Evolutionary conservation across 768 basidiomycete species (phyloP).

Genomic region (Auricularia auricula-judae): DNA sequence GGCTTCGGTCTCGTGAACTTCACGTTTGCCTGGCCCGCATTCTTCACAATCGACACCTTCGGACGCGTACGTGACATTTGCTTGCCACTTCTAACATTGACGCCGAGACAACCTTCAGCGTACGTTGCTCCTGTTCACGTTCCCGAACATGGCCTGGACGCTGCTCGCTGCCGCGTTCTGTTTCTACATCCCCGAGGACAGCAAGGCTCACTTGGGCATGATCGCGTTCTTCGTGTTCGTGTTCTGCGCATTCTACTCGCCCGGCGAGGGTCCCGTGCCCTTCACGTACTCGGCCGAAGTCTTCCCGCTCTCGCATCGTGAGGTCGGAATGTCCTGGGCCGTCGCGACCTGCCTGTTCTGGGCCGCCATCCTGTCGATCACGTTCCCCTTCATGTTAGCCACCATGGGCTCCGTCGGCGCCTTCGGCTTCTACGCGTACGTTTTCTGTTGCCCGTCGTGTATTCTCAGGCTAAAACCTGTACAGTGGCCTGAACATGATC

Average conservation of each 20-base stretch:
- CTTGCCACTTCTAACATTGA: slow-evolving; percentile 24
- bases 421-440: slow-evolving; percentile 43
- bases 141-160: slow-evolving; percentile 72
- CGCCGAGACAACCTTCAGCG: slow-evolving; percentile 56
- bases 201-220: slow-evolving; percentile 28
- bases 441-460: neutral
- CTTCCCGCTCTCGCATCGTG: slow-evolving; percentile 22
- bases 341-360: slow-evolving; percentile 41
- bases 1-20: slow-evolving; percentile 62
- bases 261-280: slow-evolving; percentile 27
- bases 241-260: slow-evolving; percentile 27
- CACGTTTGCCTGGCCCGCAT: slow-evolving; percentile 54
- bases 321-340: slow-evolving; percentile 37
- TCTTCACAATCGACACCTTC: slow-evolving; percentile 28
- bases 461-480: too few species aligned
- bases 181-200: slow-evolving; percentile 36
- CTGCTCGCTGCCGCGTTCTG: slow-evolving; percentile 67
- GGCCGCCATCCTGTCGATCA: slow-evolving; percentile 43
- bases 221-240: slow-evolving; percentile 27
- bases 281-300: slow-evolving; percentile 20
- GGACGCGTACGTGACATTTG: slow-evolving; percentile 17
- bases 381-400: slow-evolving; percentile 48
- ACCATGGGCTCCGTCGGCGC: slow-evolving; percentile 20
- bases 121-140: slow-evolving; percentile 64
- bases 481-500: slow-evolving; percentile 30